Evolutionary conservation across 148 eudicot genomes (phyloP), one percentile per base, ranked within the genome.

Genomic region (Dianthus caryophyllus): DNA sequence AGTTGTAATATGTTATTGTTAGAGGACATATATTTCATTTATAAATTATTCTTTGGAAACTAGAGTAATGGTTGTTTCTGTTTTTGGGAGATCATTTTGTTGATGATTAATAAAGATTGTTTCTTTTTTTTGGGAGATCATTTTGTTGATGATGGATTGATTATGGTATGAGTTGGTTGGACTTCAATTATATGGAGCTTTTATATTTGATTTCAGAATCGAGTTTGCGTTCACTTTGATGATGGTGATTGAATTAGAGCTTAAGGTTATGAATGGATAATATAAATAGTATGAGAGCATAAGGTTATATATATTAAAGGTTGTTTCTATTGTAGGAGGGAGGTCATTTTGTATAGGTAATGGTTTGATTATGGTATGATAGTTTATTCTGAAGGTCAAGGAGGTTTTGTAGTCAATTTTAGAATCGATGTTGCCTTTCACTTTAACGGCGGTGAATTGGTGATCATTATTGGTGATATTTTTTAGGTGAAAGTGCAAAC

Each of bases 401-500:
- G n/a, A n/a, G n/a, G n/a, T n/a, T n/a, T n/a, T n/a, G n/a, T n/a
- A n/a, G n/a, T n/a, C n/a, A n/a, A n/a, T n/a, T n/a, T n/a, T n/a
- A n/a, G n/a, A n/a, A n/a, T n/a, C n/a, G n/a, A n/a, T n/a, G n/a
- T n/a, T n/a, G n/a, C n/a, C n/a, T n/a, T n/a, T n/a, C n/a, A n/a
- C n/a, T n/a, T n/a, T n/a, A n/a, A n/a, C n/a, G n/a, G n/a, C n/a
- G n/a, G n/a, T n/a, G n/a, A n/a, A n/a, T n/a, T n/a, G n/a, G n/a
- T n/a, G n/a, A n/a, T n/a, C 8, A 51, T 47, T 61, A 31, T 33
- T 59, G 52, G 18, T 72, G 38, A 33, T 57, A 66, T 38, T 44
- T 59, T 73, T 64, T 70, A 88, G 97, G 89, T 91, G 71, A 91
- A 91, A 86, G 89, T 91, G 70, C 97, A 91, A 77, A 88, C 91